A percentile compares a stretch with the other conserved stretches of the same genome.
Evolutionary conservation across 768 basidiomycete species (phyloP).

Genomic region (Boletellus sp.): DNA sequence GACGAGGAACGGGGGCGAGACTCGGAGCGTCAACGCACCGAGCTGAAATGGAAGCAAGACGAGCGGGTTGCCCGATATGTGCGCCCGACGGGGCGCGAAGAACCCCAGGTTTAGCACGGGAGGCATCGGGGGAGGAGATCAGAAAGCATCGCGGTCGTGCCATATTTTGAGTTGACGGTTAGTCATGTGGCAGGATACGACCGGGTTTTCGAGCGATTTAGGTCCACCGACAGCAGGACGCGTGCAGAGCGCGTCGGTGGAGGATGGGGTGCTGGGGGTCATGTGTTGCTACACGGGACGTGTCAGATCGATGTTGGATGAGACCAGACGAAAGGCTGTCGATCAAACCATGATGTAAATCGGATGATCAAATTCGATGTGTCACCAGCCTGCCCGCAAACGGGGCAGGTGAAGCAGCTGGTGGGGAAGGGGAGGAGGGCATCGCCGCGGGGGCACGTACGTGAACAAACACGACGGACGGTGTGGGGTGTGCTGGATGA

Average conservation of each 20-base stretch:
- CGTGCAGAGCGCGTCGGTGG: slow-evolving; percentile 1
- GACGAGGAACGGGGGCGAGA: slow-evolving; percentile 24
- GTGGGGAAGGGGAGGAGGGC: slow-evolving; percentile 2
- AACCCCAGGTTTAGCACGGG: slow-evolving; percentile 20
- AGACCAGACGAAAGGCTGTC: slow-evolving; percentile 14
- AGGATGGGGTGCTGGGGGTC: slow-evolving; percentile 9
- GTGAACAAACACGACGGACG: slow-evolving; percentile 32
- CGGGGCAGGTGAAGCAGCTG: too few relatives aligned
- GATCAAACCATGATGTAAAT: slow-evolving; percentile 23
- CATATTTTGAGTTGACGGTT: slow-evolving; percentile 4
- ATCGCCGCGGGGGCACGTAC: slow-evolving; percentile 34
- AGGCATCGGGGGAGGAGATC: slow-evolving; percentile 15
- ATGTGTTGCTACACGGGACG: slow-evolving; percentile 25
- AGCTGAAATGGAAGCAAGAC: slow-evolving; percentile 7
- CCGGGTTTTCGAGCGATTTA: slow-evolving; percentile 8
- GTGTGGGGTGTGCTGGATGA: slow-evolving; percentile 32
- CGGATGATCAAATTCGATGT: slow-evolving; percentile 20
- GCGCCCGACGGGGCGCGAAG: slow-evolving; percentile 17
- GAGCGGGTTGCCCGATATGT: slow-evolving; percentile 2
- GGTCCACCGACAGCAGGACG: slow-evolving; percentile 7
- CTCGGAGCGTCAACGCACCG: slow-evolving; percentile 3
- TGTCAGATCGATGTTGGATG: slow-evolving; percentile 19
- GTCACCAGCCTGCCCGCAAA: slow-evolving; percentile 26
- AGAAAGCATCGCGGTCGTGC: slow-evolving; percentile 15
- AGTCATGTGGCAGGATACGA: not conserved